A percentile compares a stretch with the other conserved stretches of the same genome.
Evolutionary conservation across 2,329 filamentous ascomycete species (phyloP).

Genomic region (Ophiobolus disseminans): DNA sequence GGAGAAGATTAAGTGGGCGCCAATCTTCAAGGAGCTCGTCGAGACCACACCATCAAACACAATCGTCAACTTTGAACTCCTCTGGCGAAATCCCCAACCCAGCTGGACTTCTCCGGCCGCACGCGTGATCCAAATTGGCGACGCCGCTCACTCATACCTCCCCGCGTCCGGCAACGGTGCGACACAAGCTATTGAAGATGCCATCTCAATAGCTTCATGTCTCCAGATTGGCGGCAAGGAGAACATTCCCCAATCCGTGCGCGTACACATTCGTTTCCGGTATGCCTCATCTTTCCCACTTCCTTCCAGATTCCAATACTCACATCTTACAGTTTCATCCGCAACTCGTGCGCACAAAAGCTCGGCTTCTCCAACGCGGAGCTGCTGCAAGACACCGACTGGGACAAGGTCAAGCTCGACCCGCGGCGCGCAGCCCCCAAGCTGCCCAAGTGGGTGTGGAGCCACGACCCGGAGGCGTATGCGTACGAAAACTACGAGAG

Average conservation of each 20-base stretch:
- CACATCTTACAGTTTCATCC: conserved; percentile 49
- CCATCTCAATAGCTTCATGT: conserved; percentile 55
- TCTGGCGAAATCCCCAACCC: conserved; percentile 57
- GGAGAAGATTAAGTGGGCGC: conserved; percentile 52
- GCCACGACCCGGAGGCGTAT: conserved; percentile 55
- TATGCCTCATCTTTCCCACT: conserved; percentile 20
- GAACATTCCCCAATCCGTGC: conserved; percentile 49
- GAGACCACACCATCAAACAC: conserved; percentile 54
- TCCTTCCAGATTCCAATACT: not conserved
- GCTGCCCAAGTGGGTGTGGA: conserved; percentile 56
- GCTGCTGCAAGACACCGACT: conserved; percentile 57
- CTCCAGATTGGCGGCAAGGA: conserved; percentile 54
- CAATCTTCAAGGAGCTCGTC: conserved; percentile 56
- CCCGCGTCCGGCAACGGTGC: conserved; percentile 56
- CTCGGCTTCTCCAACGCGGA: conserved; percentile 57
- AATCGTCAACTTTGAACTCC: conserved; percentile 58
- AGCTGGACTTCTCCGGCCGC: conserved; percentile 53
- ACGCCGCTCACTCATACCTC: conserved; percentile 55
- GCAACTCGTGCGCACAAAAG: conserved; percentile 58
- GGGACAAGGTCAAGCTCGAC: conserved; percentile 57
- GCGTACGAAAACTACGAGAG: conserved; percentile 54
- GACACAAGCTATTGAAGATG: conserved; percentile 58
- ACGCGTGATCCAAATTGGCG: conserved; percentile 55
- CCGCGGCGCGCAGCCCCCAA: conserved; percentile 54
- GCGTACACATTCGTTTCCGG: conserved; percentile 53